Conservation (phyloP, 2,329 filamentous ascomycete species). For the Venturia aucupariae region DNA sequence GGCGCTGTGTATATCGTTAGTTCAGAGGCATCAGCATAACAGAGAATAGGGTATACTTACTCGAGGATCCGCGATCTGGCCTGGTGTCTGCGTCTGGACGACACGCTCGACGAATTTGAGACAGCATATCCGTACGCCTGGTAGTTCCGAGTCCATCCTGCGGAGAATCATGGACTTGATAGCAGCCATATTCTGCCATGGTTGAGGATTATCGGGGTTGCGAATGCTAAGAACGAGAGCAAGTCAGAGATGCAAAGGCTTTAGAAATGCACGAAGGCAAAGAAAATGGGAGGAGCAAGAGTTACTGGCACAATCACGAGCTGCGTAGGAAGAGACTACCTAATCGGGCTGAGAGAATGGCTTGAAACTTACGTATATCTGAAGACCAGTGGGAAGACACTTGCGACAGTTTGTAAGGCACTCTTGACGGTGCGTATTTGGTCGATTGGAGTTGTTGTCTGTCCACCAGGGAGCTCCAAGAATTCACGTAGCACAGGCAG, state of each 20-base stretch:
- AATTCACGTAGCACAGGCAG: slow-evolving; percentile 59
- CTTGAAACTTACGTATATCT: slow-evolving; percentile 77
- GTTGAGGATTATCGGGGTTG: slow-evolving; percentile 68
- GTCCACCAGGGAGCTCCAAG: slow-evolving; percentile 26
- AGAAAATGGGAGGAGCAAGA: slow-evolving; percentile 2
- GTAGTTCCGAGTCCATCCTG: slow-evolving; percentile 72
- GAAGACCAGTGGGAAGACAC: slow-evolving; percentile 86
- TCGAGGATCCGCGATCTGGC: slow-evolving; percentile 69
- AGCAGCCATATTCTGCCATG: slow-evolving; percentile 15
- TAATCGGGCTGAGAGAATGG: slow-evolving; percentile 18
- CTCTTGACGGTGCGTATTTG: slow-evolving; percentile 76
- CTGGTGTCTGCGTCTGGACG: slow-evolving; percentile 84
- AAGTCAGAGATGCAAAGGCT: slow-evolving; percentile 10
- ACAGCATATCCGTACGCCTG: slow-evolving; percentile 81
- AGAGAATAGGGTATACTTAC: slow-evolving; percentile 43
- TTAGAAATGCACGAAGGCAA: background rate
- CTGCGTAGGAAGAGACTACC: slow-evolving; percentile 6
- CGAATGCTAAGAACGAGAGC: slow-evolving; percentile 8
- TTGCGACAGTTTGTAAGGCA: slow-evolving; percentile 79
- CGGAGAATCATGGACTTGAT: slow-evolving; percentile 38
- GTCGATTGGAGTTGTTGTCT: slow-evolving; percentile 38
- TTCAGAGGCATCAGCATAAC: background rate
- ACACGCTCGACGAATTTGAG: slow-evolving; percentile 96
- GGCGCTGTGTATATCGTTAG: slow-evolving; percentile 42
- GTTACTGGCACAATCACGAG: slow-evolving; percentile 12